Evolutionary conservation across 345 rosid species (phyloP), one percentile per base, ranked within the genome.

Genomic region (Eucalyptus viminalis): DNA sequence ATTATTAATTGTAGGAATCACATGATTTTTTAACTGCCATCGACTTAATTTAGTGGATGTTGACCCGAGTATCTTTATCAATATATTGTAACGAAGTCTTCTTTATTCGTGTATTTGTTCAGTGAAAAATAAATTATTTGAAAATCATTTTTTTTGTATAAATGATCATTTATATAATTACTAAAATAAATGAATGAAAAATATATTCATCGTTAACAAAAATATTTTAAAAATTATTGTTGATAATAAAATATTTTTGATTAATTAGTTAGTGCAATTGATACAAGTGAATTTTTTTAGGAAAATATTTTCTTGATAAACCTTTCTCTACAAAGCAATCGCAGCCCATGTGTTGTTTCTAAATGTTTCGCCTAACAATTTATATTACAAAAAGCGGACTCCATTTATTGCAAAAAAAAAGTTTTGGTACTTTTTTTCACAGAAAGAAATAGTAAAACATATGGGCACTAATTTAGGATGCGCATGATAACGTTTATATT

Each of bases 151-250:
- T 65, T 31, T 14, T 14, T 7, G 4, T 29, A 4, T 53, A 65
- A 65, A 65, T 65, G 76, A n/a, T 65, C 0, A 1, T 14, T 8
- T 65, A 7, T 65, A n/a, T 65, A 6, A 3, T 65, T n/a, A 65
- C 4, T n/a, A 65, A 65, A 65, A 14, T n/a, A 3, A 65, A 7
- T 14, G 5, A 15, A 65, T 14, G 6, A 65, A 65, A 65, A 65
- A 65, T 14, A 14, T 8, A n/a, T 62, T 62, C 4, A 7, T n/a
- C 3, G 1, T n/a, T 0, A 0, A 65, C 1, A 0, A 65, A 65
- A n/a, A 8, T 65, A 4, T 27, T n/a, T 65, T 7, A 4, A 14
- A 5, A n/a, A 7, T 4, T n/a, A 6, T 65, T 7, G 1, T 29
- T 14, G 16, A 62, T 14, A 62, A 65, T n/a, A 14, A 65, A 7